Conservation (phyloP, 2,329 filamentous ascomycete genomes). For the Delphinella strobiligena region DNA sequence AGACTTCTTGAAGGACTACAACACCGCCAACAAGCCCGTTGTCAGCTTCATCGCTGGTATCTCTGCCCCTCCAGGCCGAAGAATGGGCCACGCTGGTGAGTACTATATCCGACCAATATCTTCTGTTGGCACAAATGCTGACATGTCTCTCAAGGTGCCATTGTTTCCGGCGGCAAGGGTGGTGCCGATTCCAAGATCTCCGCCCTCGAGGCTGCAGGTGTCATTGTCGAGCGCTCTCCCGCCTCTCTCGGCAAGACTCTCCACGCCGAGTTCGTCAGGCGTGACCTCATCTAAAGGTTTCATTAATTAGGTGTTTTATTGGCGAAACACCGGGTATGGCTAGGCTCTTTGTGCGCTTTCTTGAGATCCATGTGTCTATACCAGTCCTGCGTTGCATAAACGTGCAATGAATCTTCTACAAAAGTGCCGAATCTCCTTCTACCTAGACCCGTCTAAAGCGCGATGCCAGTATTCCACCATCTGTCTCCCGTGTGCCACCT, state of each 20-base stretch:
- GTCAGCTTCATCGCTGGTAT: conserved; percentile 98
- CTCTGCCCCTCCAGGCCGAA: conserved; percentile 85
- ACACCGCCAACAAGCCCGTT: conserved; percentile 88
- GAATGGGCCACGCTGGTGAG: conserved; percentile 92
- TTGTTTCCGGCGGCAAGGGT: conserved; percentile 94
- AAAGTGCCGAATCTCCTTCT: neutral
- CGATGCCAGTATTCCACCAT: conserved; percentile 52
- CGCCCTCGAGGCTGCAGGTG: conserved; percentile 83
- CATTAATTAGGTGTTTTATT: neutral
- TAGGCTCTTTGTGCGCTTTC: neutral
- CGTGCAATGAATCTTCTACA: neutral
- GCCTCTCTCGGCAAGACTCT: conserved; percentile 86
- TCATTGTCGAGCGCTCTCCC: conserved; percentile 91
- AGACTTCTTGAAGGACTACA: conserved; percentile 86
- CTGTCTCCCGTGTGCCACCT: conserved; percentile 47
- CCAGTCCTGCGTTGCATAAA: neutral
- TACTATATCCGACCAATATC: conserved; percentile 8
- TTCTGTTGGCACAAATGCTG: neutral
- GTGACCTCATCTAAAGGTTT: conserved; percentile 69
- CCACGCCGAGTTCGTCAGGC: conserved; percentile 89
- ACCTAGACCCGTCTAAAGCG: conserved; percentile 18
- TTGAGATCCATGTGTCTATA: neutral
- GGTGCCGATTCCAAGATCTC: conserved; percentile 97
- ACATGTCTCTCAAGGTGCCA: conserved; percentile 48
- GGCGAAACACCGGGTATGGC: neutral